Base-by-base conservation (phyloP, 805 yeast genomes). In the Metschnikowia baotianmanensis region DNA sequence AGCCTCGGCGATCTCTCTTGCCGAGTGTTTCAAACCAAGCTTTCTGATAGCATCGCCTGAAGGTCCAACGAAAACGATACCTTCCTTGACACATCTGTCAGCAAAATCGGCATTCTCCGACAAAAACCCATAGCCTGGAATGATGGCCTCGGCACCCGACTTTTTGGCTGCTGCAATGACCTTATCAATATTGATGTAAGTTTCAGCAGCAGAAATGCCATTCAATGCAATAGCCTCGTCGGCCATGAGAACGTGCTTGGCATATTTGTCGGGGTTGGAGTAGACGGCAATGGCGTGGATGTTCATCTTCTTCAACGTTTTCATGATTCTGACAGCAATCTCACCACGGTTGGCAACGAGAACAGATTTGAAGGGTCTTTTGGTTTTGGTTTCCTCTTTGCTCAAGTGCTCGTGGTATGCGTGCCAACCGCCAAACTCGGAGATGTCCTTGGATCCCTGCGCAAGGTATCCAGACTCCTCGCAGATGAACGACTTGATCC, bases 301-400 rank as follows among this genome's bases (percentile, higher is more conserved):
- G 3, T 80, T 80, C 49, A 93, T 61, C 61, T 83, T 83, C 63
- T 86, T 86, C 58, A 91, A 71, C 15, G 99, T 90, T 59, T 78
- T 83, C 57, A 91, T 88, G 53, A 93, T 88, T 57, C 99, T 74
- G 22, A 90, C 97, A 2, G 99, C 97, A 56, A 91, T 91, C 67
- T 91, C 99, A 61, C 98, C 98, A 67, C 99, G 79, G 71, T 91
- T 91, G 29, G 98, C 98, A 40, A 91, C 93, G 41, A 91, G 74
- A n/a, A 91, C 96, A 9, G 83, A 76, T 16, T 80, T 72, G 65
- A 89, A 88, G 1, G 95, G 93, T 55, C 77, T 78, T 42, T 55
- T 56, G 31, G 34, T 46, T 46, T 48, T 50, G 23, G 40, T 38
- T 43, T 65, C 66, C 28, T 57, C 56, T 16, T 55, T 54, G 17